Base-by-base conservation (phyloP, 176 grass and related monocot species). In the Panicum miliaceum region DNA sequence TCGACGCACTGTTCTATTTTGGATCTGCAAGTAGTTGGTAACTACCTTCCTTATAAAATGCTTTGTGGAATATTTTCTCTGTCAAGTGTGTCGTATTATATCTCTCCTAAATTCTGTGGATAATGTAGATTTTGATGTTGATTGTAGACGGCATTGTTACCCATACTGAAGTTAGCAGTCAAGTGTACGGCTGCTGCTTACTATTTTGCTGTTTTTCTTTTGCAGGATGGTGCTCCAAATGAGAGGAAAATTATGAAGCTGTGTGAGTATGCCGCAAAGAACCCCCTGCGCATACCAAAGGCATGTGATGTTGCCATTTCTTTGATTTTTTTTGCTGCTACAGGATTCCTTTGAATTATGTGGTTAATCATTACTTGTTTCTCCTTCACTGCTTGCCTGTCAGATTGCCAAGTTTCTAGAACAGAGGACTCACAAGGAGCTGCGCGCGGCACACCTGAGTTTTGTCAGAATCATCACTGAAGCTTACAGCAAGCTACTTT, bases 241-340 rank as follows among this genome's bases (percentile, higher is more conserved):
- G 96, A 96, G 81, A 96, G 93, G 81, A 99, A 96, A 85, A 99
- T 99, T 46, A 89, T 87, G 91, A 99, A 99, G 83, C 32, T 99
- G 12, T 99, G 96, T 45, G 96, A 99, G 83, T 99, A 99, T 94
- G 93, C 96, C 62, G 96, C 91, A 11, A 99, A 94, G 88, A 99
- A 99, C 68, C 91, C 96, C 8, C 59, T 95, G 59, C 96, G 93
- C 60, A 96, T 96, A 85, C 93, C 96, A 41, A 99, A 99, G 93
- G 93, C 84, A 41, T 87, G 81, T 56, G 32, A 54, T 59, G 57
- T 82, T 61, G 26, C 51, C 35, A 61, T 88, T 46, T 54, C n/a
- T 91, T 64, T 45, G 80, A 86, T 0, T 80, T 61, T 0, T 25
- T 43, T 2, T 11, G 25, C 50, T 88, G 25, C 64, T 71, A 35